Base-by-base conservation (phyloP, 345 rosid genomes). In the Brassica incana region DNA sequence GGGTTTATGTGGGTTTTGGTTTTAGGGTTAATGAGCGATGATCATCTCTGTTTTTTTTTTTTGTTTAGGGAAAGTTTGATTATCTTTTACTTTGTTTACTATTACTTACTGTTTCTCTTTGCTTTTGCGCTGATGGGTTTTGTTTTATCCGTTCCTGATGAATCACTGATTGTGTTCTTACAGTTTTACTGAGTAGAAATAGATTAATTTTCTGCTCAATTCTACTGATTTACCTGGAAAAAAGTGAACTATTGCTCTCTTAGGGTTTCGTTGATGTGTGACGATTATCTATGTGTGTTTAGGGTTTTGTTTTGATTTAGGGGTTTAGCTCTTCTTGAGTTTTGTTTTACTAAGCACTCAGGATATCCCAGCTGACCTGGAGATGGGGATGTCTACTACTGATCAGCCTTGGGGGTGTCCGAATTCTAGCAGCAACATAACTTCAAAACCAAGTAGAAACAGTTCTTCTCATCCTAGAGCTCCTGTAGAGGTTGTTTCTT, bases 311-410 rank as follows among this genome's bases (percentile, higher is more conserved):
- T 38, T 38, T 38, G 43, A 38, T 38, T 38, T 7, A 38, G 43
- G 43, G 43, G 8, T 38, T 38, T 38, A 9, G 43, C 43, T 38
- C 10, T 38, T 38, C 43, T 38, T 38, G 43, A 38, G 43, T 38
- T 8, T 38, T 38, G 9, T 38, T 8, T 38, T 2, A 38, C 84
- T 90, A 32, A 89, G 86, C 76, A 76, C 78, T 73, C 78, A 82
- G 74, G 80, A 87, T 80, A 60, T 87, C 33, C 91, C 95, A 16
- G 8, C 38, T 29, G 78, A 82, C 50, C 91, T 86, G 72, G 98
- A 93, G 84, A 86, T 84, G 30, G 50, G 84, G 6, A 77, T 66
- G 70, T 23, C 32, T 67, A 68, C 12, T 45, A 69, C 14, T 43
- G 38, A 33, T 8, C 72, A 89, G 65, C 92, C 98, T 52, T 87